Percentiles rank a stretch among this genome's conserved stretches.
Conservation (phyloP, 345 rosid species). For the Camelina neglecta region DNA sequence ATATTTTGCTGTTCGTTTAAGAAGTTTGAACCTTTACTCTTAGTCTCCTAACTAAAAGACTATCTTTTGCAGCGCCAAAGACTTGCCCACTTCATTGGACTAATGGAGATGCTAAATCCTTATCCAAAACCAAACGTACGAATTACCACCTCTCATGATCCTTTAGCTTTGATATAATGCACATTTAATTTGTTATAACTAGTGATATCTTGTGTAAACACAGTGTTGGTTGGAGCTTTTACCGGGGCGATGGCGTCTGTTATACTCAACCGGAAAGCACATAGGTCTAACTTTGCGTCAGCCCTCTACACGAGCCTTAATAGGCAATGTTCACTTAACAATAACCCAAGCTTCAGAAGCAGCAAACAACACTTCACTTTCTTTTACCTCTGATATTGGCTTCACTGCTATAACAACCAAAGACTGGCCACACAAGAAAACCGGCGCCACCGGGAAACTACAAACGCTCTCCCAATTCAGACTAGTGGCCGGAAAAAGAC, state of each 20-base stretch:
- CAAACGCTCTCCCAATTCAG: conserved; percentile 61
- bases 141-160: conserved; percentile 2
- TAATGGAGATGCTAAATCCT: conserved; percentile 95
- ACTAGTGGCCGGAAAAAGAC: conserved; percentile 63
- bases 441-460: conserved; percentile 61
- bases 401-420: conserved; percentile 63
- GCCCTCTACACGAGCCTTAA: conserved; percentile 71
- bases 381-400: conserved; percentile 60
- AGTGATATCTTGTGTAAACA: conserved; percentile 36
- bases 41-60: neutral
- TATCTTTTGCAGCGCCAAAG: conserved; percentile 61
- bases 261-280: conserved; percentile 88
- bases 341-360: conserved; percentile 50
- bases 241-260: conserved; percentile 89
- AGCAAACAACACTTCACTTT: conserved; percentile 47
- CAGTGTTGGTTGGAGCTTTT: conserved; percentile 86
- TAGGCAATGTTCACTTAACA: conserved; percentile 68
- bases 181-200: neutral
- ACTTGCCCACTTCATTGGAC: conserved; percentile 81
- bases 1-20: neutral
- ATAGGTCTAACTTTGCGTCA: conserved; percentile 90
- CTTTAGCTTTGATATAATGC: neutral
- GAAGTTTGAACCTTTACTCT: conserved; percentile 7
- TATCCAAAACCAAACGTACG: conserved; percentile 77
- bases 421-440: conserved; percentile 84